Base-by-base conservation (phyloP, 2,329 filamentous ascomycete species). In the Ilyonectria sp. region DNA sequence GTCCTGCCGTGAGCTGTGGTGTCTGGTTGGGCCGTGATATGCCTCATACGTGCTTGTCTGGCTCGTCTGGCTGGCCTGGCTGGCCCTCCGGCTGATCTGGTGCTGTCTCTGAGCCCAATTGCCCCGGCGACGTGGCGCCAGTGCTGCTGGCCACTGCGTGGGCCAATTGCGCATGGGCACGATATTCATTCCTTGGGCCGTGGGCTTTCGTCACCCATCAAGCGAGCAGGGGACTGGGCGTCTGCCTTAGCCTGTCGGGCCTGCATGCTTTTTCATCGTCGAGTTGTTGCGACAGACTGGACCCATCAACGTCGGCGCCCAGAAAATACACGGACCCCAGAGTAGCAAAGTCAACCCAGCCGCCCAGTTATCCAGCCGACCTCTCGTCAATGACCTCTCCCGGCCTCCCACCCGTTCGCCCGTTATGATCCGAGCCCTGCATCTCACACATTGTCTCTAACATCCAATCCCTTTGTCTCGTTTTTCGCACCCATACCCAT, bases 351-450 rank as follows among this genome's bases (percentile, higher is more conserved):
- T 43, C 50, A 53, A 56, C 60, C 60, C 60, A 63, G 52, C 47
- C 52, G 35, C 33, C 58, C 50, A 35, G 31, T 35, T 63, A 52
- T 37, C 53, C 61, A 63, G 44, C 33, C 57, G 31, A 44, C 46
- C 53, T 70, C 68, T 71, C 69, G 63, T 75, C 59, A 77, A 78
- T 77, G 76, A 75, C 76, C 72, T 78, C 70, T 72, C 69, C 69
- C 68, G 66, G 69, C 73, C 69, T 76, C 77, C 75, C 76, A 76
- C 78, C 75, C 71, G 74, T 78, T 76, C 72, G 75, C 75, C 74
- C 73, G 73, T 74, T 73, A 73, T 75, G 75, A 75, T 73, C 75
- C 71, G 72, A 75, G 69, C 69, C 74, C 70, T 79, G 75, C 76
- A 78, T 77, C 69, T 71, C 67, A 75, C 75, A 68, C 76, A 74